Evolutionary conservation across 2,329 filamentous ascomycete genomes (phyloP).

Genomic region (Sporothrix curviconia): DNA sequence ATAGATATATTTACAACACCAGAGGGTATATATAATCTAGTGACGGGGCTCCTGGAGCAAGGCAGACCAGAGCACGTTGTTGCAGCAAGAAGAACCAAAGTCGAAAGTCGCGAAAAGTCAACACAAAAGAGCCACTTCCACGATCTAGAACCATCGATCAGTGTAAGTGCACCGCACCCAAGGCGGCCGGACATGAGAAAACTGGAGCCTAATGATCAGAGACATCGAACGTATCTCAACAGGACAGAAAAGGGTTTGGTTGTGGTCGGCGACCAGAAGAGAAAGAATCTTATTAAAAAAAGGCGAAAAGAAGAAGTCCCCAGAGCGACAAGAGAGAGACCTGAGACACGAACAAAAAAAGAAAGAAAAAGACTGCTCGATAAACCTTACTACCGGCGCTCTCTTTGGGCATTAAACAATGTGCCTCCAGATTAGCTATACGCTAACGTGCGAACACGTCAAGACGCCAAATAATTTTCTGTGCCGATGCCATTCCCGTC

Average conservation of each 20-base stretch:
- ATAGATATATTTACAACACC: not conserved
- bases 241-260: not conserved
- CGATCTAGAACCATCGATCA: not conserved
- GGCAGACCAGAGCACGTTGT: no score
- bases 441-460: constrained; percentile 46
- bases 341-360: not conserved
- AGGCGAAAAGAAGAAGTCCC: not conserved
- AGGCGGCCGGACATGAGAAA: not conserved
- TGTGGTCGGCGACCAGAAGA: no score
- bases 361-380: not conserved
- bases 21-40: not conserved
- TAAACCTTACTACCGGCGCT: no score
- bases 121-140: no score
- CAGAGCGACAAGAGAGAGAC: not conserved
- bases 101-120: not conserved
- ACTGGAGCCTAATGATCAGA: not conserved
- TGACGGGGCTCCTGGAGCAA: not conserved
- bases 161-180: no score
- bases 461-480: constrained; percentile 39
- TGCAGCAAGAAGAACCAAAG: not conserved
- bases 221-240: no score
- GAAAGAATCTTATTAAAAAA: not conserved
- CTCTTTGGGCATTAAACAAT: constrained; percentile 30
- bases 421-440: constrained; percentile 46
- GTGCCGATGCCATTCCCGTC: constrained; percentile 31